Evolutionary conservation across 1,139 yeast species (phyloP).

Genomic region (Arxiozyma slooffiae): DNA sequence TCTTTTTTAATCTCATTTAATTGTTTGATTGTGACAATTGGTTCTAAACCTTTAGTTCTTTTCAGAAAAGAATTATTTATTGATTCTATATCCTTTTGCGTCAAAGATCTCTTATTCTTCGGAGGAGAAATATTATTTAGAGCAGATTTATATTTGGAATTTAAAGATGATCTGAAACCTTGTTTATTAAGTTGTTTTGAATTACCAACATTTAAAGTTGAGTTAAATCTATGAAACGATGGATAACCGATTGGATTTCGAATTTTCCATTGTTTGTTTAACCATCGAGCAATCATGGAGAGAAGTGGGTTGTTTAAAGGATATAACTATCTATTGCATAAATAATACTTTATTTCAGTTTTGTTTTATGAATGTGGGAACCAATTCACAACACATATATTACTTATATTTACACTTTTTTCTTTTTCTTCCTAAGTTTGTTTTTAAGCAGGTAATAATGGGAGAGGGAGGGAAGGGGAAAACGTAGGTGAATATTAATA

Average conservation of each 20-base stretch:
- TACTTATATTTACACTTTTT: too few relatives aligned
- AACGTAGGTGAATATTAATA: too few relatives aligned
- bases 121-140: not conserved
- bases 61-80: slow-evolving; percentile 11
- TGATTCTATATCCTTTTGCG: slow-evolving; percentile 6
- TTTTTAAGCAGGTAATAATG: too few relatives aligned
- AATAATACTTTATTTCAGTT: too few relatives aligned
- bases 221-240: not conserved
- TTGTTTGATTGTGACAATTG: slow-evolving; percentile 21
- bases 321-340: too few relatives aligned
- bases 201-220: not conserved
- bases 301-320: too few relatives aligned
- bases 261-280: not conserved
- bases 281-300: not conserved
- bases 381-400: too few relatives aligned
- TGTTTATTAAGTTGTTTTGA: not conserved
- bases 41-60: slow-evolving; percentile 24
- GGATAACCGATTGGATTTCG: not conserved
- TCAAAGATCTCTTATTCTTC: not conserved
- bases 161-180: too few relatives aligned
- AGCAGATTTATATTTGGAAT: not conserved
- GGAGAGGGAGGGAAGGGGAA: too few relatives aligned
- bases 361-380: too few relatives aligned
- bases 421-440: too few relatives aligned
- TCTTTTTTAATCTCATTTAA: slow-evolving; percentile 16